Conservation (phyloP, 768 basidiomycete genomes). For the Terana coerulea region DNA sequence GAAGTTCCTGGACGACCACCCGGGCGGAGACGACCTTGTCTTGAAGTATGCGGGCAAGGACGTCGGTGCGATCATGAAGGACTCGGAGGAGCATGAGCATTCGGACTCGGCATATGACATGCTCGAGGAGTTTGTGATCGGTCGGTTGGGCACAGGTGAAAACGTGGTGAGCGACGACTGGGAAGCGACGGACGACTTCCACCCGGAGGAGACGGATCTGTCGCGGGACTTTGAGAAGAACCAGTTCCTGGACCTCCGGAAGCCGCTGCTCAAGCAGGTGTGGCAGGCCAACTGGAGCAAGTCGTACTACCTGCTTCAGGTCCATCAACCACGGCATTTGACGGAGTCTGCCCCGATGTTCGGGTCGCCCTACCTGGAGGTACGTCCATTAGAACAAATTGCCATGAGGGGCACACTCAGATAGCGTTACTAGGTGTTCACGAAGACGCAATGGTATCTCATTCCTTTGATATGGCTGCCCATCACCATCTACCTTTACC, state of each 20-base stretch:
- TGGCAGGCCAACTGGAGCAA: constrained; percentile 91
- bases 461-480: constrained; percentile 92
- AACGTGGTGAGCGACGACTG: constrained; percentile 83
- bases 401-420: too few species aligned
- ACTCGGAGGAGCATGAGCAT: constrained; percentile 80
- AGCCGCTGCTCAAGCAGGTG: constrained; percentile 82
- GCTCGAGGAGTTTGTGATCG: constrained; percentile 84
- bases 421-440: constrained; percentile 53
- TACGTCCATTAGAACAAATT: too few species aligned
- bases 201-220: constrained; percentile 85
- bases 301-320: constrained; percentile 92
- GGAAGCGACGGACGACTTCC: constrained; percentile 86
- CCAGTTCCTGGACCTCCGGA: constrained; percentile 85
- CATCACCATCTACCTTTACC: constrained; percentile 73
- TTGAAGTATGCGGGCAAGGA: constrained; percentile 82
- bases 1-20: constrained; percentile 80
- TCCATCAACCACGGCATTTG: constrained; percentile 93
- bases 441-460: constrained; percentile 89
- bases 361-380: constrained; percentile 78
- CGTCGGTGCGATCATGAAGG: constrained; percentile 76
- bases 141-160: constrained; percentile 73
- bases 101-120: constrained; percentile 90
- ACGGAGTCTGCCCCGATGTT: constrained; percentile 84
- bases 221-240: constrained; percentile 82
- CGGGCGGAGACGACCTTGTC: constrained; percentile 92